Conservation (phyloP, 441 rosid species). For the Gossypium davidsonii region DNA sequence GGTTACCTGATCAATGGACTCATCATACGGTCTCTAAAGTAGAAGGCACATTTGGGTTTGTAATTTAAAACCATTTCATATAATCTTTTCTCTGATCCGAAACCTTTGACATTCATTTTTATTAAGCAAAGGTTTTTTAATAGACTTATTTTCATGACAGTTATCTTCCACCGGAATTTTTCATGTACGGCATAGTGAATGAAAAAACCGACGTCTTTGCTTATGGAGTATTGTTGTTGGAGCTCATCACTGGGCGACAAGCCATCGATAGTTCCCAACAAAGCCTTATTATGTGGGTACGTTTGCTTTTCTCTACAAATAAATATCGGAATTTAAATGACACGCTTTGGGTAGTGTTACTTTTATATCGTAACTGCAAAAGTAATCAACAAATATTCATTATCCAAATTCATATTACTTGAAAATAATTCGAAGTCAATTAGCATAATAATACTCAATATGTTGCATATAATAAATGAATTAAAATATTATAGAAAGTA, state of each 20-base stretch:
- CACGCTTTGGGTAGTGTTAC: not conserved
- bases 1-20: constrained; percentile 92
- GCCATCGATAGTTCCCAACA: constrained; percentile 69
- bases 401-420: too few relatives aligned
- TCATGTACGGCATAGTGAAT: constrained; percentile 86
- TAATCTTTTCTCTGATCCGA: not conserved
- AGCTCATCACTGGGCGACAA: constrained; percentile 79
- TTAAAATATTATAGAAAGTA: too few relatives aligned
- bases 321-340: not conserved
- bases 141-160: constrained; percentile 24
- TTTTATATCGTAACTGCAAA: not conserved
- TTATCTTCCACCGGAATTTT: constrained; percentile 90
- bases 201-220: constrained; percentile 91
- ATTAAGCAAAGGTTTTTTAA: not conserved
- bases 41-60: constrained; percentile 95
- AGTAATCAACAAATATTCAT: too few relatives aligned
- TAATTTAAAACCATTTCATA: not conserved
- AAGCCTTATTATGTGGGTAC: constrained; percentile 91
- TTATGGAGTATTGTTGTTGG: constrained; percentile 68
- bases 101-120: not conserved
- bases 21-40: constrained; percentile 74
- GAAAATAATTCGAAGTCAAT: too few relatives aligned
- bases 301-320: constrained; percentile 18
- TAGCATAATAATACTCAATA: too few relatives aligned
- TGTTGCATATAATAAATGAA: too few relatives aligned